Evolutionary conservation across 225 moss, liverwort and hornwort species (phyloP).

Genomic region (Marchantia paleacea): DNA sequence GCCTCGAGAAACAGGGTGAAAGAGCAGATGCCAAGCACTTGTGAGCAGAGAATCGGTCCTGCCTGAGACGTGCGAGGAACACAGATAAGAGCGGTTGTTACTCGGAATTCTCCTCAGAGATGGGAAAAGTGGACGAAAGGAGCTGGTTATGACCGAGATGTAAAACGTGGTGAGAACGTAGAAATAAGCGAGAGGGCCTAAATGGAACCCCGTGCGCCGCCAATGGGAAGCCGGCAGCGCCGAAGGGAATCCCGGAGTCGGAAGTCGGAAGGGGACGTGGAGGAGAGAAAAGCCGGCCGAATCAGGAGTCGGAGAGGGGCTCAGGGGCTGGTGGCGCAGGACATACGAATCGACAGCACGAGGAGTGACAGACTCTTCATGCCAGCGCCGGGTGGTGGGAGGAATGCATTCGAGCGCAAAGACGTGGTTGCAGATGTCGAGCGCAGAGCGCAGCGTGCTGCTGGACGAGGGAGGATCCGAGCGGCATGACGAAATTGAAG

Average conservation of each 20-base stretch:
- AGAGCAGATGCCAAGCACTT: no score
- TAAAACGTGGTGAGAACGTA: not conserved
- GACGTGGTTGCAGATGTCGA: not conserved
- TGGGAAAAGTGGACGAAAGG: not conserved
- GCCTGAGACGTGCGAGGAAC: no score
- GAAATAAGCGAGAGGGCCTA: no score
- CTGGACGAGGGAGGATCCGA: not conserved
- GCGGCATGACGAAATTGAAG: no score
- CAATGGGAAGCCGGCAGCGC: no score
- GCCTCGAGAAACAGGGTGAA: no score
- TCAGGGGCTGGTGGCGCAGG: slow-evolving; percentile 1
- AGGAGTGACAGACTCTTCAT: slow-evolving; percentile 8
- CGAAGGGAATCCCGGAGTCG: no score
- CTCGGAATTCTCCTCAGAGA: not conserved
- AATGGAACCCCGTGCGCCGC: no score
- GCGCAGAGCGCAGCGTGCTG: not conserved
- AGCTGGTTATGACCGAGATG: not conserved
- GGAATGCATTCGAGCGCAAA: not conserved
- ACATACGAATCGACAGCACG: slow-evolving; percentile 20
- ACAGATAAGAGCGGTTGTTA: no score
- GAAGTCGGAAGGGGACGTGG: not conserved
- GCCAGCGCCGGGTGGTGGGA: not conserved
- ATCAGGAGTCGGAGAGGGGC: slow-evolving; percentile 12
- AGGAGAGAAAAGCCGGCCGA: slow-evolving; percentile 13
- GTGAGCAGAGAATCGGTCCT: no score